phyloP scores from a whole-genome alignment of 2,329 filamentous ascomycete species.

The Colletotrichum chrysophilum region DNA sequence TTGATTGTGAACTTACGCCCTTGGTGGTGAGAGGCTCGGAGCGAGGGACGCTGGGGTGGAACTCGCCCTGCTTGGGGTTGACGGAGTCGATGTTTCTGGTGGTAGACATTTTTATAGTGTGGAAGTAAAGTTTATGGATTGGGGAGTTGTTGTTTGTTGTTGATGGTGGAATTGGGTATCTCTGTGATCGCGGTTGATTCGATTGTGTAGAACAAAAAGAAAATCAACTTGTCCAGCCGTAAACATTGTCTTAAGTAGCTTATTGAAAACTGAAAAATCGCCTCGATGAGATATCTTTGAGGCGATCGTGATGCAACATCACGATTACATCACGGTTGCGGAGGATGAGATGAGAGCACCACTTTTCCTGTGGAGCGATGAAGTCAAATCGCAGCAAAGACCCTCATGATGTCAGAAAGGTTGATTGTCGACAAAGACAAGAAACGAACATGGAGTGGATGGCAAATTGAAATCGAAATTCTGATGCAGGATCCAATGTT shows the following conservation, averaged over 20 bases:
- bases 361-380: neutral
- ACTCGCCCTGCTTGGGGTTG: slow-evolving; percentile 56
- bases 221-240: accelerated
- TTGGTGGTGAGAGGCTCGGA: slow-evolving; percentile 57
- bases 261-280: neutral
- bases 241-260: neutral
- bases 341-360: slow-evolving; percentile 9
- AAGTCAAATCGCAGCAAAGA: neutral
- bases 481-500: neutral
- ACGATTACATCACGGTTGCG: slow-evolving; percentile 1
- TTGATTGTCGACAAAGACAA: neutral
- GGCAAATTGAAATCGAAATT: neutral
- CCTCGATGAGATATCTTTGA: neutral
- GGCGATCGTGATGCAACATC: neutral
- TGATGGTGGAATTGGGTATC: neutral
- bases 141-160: neutral
- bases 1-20: slow-evolving; percentile 51
- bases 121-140: neutral
- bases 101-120: slow-evolving; percentile 42
- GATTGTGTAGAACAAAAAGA: neutral
- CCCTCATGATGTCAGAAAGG: neutral
- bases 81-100: slow-evolving; percentile 56
- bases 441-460: neutral
- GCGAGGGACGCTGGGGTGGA: slow-evolving; percentile 54
- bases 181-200: neutral